Evolutionary conservation across 2,329 filamentous ascomycete species (phyloP), one percentile per base, ranked within the genome.

Genomic region (Fusarium siculi): DNA sequence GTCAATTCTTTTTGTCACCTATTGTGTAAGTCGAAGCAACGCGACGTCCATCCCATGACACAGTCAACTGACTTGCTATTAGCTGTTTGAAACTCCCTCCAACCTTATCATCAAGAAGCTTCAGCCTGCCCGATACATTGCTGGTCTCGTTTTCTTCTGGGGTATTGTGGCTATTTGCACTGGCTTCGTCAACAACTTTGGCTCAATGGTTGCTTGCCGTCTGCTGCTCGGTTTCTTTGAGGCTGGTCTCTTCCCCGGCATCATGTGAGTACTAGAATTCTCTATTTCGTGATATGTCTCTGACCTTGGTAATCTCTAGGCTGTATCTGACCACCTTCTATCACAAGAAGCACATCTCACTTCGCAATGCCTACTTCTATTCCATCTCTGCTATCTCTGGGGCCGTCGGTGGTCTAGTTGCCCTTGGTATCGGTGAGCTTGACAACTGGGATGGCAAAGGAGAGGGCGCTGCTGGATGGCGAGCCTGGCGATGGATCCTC

Each of bases 401-500:
- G 10, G 90, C 90, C 2, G 90, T 85, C 56, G 90, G 91, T 28
- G 91, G 91, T 1, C 83, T 93, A 0, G 84, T 93, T 2, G 91
- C 91, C 0, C 92, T 90, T 60, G 90, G 84, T 0, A 91, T 92
- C 66, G 88, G 66, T 23, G 66, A 69, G 14, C 10, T 69, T 4
- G 66, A 69, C 25, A 28, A 69, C 16, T 42, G 19, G 3, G 66
- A 69, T 14, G 66, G 89, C 1, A 23, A 44, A 25, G 6, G 4
- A 85, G 86, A 92, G 63, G 89, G 89, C 2, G 77, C 87, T 15
- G 81, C 82, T 1, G 90, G 89, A 4, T 84, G 87, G 66, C 79
- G 83, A n/a, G 91, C 88, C 2, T 93, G 91, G 91, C 82, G 91
- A 53, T 93, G 90, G 91, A 90, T 92, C 67, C 84, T 92, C 79